phyloP scores from a whole-genome alignment of 371 early-diverging fungal species.

The Chytridium lagenaria region DNA sequence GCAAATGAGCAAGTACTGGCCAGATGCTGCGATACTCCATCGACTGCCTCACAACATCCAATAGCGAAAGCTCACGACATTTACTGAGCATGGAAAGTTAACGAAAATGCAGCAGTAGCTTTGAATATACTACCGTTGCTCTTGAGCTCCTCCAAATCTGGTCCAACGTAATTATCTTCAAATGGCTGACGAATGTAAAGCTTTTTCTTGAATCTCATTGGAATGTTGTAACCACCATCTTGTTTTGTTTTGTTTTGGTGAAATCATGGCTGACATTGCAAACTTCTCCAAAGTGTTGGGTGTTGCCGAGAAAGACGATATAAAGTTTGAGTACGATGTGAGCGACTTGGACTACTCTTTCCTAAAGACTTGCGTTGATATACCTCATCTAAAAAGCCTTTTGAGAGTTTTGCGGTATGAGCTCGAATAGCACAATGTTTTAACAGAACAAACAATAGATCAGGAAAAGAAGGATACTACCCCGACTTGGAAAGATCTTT shows the following conservation, averaged over 20 bases:
- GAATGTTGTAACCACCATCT: background rate
- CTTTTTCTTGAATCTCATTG: background rate
- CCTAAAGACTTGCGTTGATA: background rate
- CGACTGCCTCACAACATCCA: conserved; percentile 46
- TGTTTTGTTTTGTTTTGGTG: background rate
- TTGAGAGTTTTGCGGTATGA: background rate
- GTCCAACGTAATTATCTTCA: conserved; percentile 88
- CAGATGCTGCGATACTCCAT: conserved; percentile 79
- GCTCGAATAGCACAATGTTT: background rate
- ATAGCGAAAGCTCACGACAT: conserved; percentile 43
- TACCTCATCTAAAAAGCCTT: background rate
- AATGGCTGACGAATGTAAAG: background rate
- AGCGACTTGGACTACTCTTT: background rate
- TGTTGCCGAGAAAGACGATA: background rate
- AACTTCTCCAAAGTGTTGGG: background rate
- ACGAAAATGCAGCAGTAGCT: conserved; percentile 55
- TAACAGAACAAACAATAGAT: background rate
- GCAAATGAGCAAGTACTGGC: conserved; percentile 83
- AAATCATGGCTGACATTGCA: background rate
- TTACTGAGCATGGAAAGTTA: conserved; percentile 30
- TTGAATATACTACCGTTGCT: conserved; percentile 86
- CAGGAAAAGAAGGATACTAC: conserved; percentile 15
- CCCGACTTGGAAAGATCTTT: conserved; percentile 10
- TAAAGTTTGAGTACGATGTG: conserved; percentile 10
- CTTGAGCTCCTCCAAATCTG: conserved; percentile 83